Evolutionary conservation across 2,329 filamentous ascomycete species (phyloP), one percentile per base, ranked within the genome.

Genomic region (Fonsecaea pedrosoi): DNA sequence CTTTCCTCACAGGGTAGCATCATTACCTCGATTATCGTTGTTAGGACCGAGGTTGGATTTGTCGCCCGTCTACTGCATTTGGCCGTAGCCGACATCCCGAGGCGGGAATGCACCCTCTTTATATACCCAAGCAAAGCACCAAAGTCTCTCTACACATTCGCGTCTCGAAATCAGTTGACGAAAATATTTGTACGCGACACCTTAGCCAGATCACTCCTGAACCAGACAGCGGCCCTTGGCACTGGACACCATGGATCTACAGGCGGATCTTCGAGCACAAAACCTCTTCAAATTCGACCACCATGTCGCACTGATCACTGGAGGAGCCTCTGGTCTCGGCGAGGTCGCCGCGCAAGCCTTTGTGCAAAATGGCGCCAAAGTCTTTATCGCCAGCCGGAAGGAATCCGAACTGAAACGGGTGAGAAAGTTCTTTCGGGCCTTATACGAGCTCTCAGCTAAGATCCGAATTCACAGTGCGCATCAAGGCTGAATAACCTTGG

Each of bases 341-440:
- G 83, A 84, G 70, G 85, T 85, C 82, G 84, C 84, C 53, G 84
- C 83, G 0, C 82, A 85, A 73, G 83, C 82, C 9, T 85, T 82
- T 69, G 79, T 85, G 25, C 78, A 82, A 62, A 85, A 85, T 67
- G 83, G 83, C 37, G 82, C 83, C 6, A 82, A 76, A 13, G 83
- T 85, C 59, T 81, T 84, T 73, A 85, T 85, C 66, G 83, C 83
- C 12, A 82, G 79, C 10, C 81, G 83, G 55, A 84, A 85, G 74
- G 81, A 82, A 64, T 77, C 79, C 67, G 82, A 84, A 42, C 80
- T 84, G 60, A 80, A 83, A 40, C 73, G 79, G 62, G 83, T 82
- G 0, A 77, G 76, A 32, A 74, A 76, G 2, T 15, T 35, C 8
- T 13, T 8, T n/a, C 25, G 10, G 18, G n/a, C 9, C 10, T 9